Percentiles rank a stretch among this genome's conserved stretches.
These are phyloP conservation scores for Malassezia arunalokei DNA, from an alignment of 1,284 basidiomycete genomes.

Conservation along the genomic window DNA sequence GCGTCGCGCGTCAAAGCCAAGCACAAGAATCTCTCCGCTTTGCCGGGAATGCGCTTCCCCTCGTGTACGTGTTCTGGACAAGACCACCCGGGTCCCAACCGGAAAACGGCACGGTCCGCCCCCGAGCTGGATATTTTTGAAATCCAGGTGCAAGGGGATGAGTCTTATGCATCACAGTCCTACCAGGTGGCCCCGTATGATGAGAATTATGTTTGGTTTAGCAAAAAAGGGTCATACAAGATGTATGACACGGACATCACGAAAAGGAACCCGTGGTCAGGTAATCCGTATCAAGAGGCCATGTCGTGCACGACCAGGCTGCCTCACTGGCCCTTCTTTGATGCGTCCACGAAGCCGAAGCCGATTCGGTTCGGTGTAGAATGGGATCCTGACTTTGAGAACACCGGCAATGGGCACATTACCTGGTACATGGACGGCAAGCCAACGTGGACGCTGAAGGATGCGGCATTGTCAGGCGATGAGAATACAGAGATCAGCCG, in stretches of 20 bases:
- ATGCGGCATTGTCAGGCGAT: conserved; percentile 19
- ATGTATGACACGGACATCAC: conserved; percentile 27
- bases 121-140: conserved; percentile 47
- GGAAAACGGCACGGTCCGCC: conserved; percentile 34
- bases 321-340: conserved; percentile 30
- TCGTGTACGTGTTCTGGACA: conserved; percentile 36
- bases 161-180: conserved; percentile 38
- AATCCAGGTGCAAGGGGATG: conserved; percentile 51
- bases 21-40: conserved; percentile 26
- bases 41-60: conserved; percentile 39
- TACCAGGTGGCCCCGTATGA: conserved; percentile 45
- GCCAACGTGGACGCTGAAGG: conserved; percentile 35
- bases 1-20: conserved; percentile 27
- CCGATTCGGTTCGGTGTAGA: conserved; percentile 34
- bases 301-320: conserved; percentile 34
- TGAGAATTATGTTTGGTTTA: conserved; percentile 31
- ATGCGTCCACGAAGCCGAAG: conserved; percentile 18
- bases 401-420: conserved; percentile 28
- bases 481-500: conserved; percentile 24
- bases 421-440: conserved; percentile 42
- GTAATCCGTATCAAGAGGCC: conserved; percentile 43
- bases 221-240: conserved; percentile 14
- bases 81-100: conserved; percentile 37
- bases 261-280: conserved; percentile 37
- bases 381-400: conserved; percentile 38